A percentile compares a stretch with the other conserved stretches of the same genome.
These are phyloP conservation scores for Guyanaporus albipodus DNA, from an alignment of 768 basidiomycete genomes.

Conservation along the genomic window DNA sequence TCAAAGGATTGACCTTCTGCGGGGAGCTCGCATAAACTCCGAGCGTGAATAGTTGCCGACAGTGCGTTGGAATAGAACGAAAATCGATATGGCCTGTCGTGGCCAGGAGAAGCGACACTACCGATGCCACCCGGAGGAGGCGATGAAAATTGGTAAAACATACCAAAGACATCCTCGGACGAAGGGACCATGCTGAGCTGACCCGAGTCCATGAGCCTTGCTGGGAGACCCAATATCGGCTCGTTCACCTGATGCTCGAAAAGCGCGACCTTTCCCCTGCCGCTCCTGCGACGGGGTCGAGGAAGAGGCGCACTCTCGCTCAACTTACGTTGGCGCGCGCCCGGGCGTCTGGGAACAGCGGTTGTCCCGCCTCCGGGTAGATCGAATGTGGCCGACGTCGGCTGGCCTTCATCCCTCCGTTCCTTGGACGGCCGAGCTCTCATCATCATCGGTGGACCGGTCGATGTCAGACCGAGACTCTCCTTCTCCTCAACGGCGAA, in stretches of 20 bases:
- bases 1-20: constrained; percentile 92
- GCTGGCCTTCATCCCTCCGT: constrained; percentile 7
- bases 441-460: constrained; percentile 22
- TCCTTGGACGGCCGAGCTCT: constrained; percentile 11
- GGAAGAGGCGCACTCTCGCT: constrained; percentile 77
- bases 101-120: constrained; percentile 48
- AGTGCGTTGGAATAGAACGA: constrained; percentile 97
- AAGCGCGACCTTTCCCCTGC: constrained; percentile 82
- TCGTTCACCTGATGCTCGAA: constrained; percentile 67
- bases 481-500: constrained; percentile 71
- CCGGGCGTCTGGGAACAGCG: constrained; percentile 16
- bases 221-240: constrained; percentile 44
- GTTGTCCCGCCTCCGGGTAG: constrained; percentile 4
- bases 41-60: constrained; percentile 90
- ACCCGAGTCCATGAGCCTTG: constrained; percentile 28
- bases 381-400: constrained; percentile 8
- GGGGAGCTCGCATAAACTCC: constrained; percentile 88
- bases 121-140: constrained; percentile 10
- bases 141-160: constrained; percentile 11
- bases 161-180: constrained; percentile 35
- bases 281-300: constrained; percentile 52
- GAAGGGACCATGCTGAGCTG: constrained; percentile 41
- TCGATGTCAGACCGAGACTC: constrained; percentile 52
- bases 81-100: constrained; percentile 93
- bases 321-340: constrained; percentile 76